These are phyloP conservation scores for Rhodotorula kratochvilovae DNA, from an alignment of 768 basidiomycete species.

Conservation along the genomic window DNA sequence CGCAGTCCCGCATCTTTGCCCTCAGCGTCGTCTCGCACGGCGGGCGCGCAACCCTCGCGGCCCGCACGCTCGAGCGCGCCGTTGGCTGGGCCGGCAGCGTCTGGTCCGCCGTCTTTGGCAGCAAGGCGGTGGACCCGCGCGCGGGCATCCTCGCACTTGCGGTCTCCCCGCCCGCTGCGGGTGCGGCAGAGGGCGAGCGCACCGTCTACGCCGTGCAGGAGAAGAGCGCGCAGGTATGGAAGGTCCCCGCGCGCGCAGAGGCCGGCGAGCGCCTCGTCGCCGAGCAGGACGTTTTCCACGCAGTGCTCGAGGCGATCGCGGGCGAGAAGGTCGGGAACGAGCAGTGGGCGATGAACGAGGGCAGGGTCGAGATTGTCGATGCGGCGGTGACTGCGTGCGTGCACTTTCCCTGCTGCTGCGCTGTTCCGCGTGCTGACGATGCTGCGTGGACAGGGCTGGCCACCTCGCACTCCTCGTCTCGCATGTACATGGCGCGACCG, in stretches of 20 bases:
- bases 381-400: slow-evolving; percentile 31
- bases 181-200: slow-evolving; percentile 27
- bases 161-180: slow-evolving; percentile 27
- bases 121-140: slow-evolving; percentile 33
- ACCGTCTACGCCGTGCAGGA: slow-evolving; percentile 38
- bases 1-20: slow-evolving; percentile 43
- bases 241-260: slow-evolving; percentile 9
- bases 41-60: slow-evolving; percentile 43
- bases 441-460: slow-evolving; percentile 11
- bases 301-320: slow-evolving; percentile 37
- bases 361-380: slow-evolving; percentile 45
- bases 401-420: too few species aligned
- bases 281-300: slow-evolving; percentile 31
- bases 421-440: too few species aligned
- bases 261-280: slow-evolving; percentile 32
- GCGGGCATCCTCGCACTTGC: slow-evolving; percentile 39
- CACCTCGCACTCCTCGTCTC: slow-evolving; percentile 45
- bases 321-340: slow-evolving; percentile 40
- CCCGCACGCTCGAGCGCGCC: slow-evolving; percentile 42
- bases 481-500: slow-evolving; percentile 33
- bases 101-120: slow-evolving; percentile 43
- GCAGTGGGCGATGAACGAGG: slow-evolving; percentile 41
- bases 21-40: slow-evolving; percentile 42
- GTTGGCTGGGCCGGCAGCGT: slow-evolving; percentile 46
- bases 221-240: slow-evolving; percentile 40